These are phyloP conservation scores for Sugiyamaella valdiviana DNA, from an alignment of 805 yeast species.

Conservation along the genomic window DNA sequence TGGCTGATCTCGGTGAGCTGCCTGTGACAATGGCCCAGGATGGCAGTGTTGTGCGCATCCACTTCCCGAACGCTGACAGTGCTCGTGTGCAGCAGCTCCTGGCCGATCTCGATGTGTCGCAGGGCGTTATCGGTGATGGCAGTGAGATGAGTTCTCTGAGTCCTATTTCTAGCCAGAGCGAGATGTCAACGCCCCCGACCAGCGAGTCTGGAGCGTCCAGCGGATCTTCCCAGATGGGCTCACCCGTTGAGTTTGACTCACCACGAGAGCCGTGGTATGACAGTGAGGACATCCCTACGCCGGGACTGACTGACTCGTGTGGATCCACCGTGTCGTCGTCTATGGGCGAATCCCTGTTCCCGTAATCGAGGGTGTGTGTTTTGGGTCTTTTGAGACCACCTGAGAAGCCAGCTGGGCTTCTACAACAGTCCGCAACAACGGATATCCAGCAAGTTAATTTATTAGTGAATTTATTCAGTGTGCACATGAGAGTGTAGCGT, in stretches of 20 bases:
- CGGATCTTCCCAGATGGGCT: no score
- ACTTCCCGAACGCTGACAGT: slow-evolving; percentile 66
- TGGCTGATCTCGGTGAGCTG: slow-evolving; percentile 55
- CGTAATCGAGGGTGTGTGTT: no score
- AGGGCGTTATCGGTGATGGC: slow-evolving; percentile 43
- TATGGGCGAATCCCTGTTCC: background rate
- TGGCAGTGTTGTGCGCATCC: slow-evolving; percentile 43
- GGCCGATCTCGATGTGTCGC: slow-evolving; percentile 51
- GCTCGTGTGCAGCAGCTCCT: slow-evolving; percentile 51
- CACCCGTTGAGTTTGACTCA: no score
- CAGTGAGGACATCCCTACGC: slow-evolving; percentile 12
- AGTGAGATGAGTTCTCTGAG: slow-evolving; percentile 1
- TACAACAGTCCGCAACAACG: no score
- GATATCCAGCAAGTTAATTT: no score
- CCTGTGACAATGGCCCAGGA: slow-evolving; percentile 46
- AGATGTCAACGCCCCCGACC: background rate
- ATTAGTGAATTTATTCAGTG: no score
- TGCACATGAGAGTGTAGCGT: no score
- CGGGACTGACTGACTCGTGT: slow-evolving; percentile 12
- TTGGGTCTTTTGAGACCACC: no score
- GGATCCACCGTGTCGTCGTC: slow-evolving; percentile 6
- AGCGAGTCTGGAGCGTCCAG: background rate
- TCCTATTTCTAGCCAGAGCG: background rate
- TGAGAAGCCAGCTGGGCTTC: no score
- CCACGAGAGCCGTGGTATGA: background rate